Base-by-base conservation (phyloP, 2,329 filamentous ascomycete genomes). In the Calonectria pauciramosa region DNA sequence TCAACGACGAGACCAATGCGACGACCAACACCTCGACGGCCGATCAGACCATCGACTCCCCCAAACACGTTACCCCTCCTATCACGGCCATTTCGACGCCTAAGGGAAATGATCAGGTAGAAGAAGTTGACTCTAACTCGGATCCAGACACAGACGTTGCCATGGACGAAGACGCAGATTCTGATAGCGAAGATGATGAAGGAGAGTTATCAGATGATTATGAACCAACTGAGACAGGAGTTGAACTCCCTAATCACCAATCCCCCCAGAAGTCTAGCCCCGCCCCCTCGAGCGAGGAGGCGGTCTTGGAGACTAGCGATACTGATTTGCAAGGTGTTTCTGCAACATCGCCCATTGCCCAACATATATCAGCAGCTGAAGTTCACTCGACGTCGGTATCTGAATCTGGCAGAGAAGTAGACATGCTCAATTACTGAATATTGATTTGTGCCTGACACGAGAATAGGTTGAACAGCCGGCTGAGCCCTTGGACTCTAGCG, bases 151-250 rank as follows among this genome's bases (percentile, higher is more conserved):
- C 75, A 28, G 80, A 81, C 41, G 72, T 77, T 59, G 78, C 68
- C 26, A 81, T 81, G 80, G 80, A 80, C 16, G 78, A 80, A 49
- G 78, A 66, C 38, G 72, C 56, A 16, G 74, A 75, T 60, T 79
- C 71, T 4, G 78, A 77, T 44, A 70, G 74, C 41, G 76, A 78
- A 36, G 87, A 85, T 56, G 79, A 74, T 16, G 75, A 72, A 30
- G 79, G 79, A n/a, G 78, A 80, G 32, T 79, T 75, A 30, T 89
- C 89, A 2, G 90, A 92, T 73, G 87, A 85, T 64, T 91, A 92
- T 78, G 90, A 93, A 76, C 90, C 90, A 63, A 89, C 89, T 23
- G 88, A 88, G 69, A 86, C 85, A n/a, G 76, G 72, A 11, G 32
- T 80, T 47, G 71, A 77, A 54, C 60, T 81, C n/a, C 71, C 70